These are phyloP conservation scores for Quercus cerris DNA, from an alignment of 306 rosid genomes.

Conservation along the genomic window DNA sequence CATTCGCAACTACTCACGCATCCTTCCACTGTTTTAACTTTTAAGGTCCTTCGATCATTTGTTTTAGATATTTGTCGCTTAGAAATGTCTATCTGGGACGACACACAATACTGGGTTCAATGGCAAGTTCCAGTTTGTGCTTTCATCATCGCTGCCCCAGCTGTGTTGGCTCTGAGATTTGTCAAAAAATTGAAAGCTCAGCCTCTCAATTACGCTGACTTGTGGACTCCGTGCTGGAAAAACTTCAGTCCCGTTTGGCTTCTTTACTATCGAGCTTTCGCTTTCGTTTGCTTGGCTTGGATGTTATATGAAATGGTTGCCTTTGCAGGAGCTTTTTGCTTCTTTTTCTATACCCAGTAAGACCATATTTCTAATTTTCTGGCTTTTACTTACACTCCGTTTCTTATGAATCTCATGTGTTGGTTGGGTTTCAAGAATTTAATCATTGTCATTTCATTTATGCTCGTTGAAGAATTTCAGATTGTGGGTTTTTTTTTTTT, in stretches of 20 bases:
- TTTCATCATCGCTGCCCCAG: not conserved
- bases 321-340: slow-evolving; percentile 15
- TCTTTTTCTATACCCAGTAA: slow-evolving; percentile 40
- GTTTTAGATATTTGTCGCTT: not conserved
- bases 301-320: slow-evolving; percentile 21
- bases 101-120: slow-evolving; percentile 23
- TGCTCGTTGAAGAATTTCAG: not conserved
- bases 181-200: slow-evolving; percentile 18
- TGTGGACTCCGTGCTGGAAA: slow-evolving; percentile 35
- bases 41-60: not conserved
- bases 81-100: slow-evolving; percentile 17
- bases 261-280: slow-evolving; percentile 24
- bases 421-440: not conserved
- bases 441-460: not conserved
- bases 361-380: not conserved
- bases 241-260: slow-evolving; percentile 36
- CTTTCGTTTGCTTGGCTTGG: slow-evolving; percentile 27
- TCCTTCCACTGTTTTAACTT: not conserved
- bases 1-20: not conserved
- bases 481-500: not conserved
- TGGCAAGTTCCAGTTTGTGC: slow-evolving; percentile 35
- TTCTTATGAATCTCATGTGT: not conserved
- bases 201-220: slow-evolving; percentile 20
- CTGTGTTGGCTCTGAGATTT: not conserved
- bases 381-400: not conserved